These are phyloP conservation scores for Cymbidium sinense DNA, from an alignment of 106 monocot species.

Conservation along the genomic window DNA sequence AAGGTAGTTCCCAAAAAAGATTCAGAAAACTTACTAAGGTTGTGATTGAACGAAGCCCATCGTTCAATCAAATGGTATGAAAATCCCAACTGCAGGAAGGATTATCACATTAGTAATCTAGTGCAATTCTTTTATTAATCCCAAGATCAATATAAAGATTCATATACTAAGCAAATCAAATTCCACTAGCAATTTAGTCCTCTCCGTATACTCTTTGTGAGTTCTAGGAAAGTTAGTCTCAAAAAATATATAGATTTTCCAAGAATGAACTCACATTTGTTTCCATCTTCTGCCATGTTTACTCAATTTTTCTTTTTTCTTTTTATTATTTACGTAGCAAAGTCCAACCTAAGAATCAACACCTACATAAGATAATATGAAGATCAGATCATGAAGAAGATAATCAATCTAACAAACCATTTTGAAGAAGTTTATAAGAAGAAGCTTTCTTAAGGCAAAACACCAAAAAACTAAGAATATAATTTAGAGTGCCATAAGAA, in stretches of 20 bases:
- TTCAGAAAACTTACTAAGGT: conserved; percentile 35
- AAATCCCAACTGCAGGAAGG: conserved; percentile 58
- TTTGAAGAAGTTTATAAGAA: too few relatives aligned
- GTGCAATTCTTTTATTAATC: conserved; percentile 29
- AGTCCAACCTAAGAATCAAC: conserved; percentile 29
- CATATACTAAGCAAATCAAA: conserved; percentile 64
- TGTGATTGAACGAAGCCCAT: conserved; percentile 79
- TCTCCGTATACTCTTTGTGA: conserved; percentile 18
- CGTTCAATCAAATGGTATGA: conserved; percentile 63
- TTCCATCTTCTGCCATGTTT: conserved; percentile 43
- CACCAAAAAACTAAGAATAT: too few relatives aligned
- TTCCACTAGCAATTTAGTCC: conserved; percentile 65
- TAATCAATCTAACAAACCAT: background rate
- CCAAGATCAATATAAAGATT: conserved; percentile 68
- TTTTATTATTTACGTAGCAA: conserved; percentile 13
- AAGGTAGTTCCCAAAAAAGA: conserved; percentile 57
- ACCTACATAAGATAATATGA: conserved; percentile 2
- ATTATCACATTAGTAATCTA: conserved; percentile 77
- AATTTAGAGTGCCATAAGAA: too few relatives aligned
- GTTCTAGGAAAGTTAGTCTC: conserved; percentile 30
- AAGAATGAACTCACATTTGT: conserved; percentile 25
- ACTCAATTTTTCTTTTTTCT: conserved; percentile 30
- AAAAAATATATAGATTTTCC: conserved; percentile 48
- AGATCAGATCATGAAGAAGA: background rate
- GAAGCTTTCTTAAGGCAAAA: too few relatives aligned